Evolutionary conservation across 2,329 filamentous ascomycete species (phyloP).

Genomic region (Epichloe coenophiala): DNA sequence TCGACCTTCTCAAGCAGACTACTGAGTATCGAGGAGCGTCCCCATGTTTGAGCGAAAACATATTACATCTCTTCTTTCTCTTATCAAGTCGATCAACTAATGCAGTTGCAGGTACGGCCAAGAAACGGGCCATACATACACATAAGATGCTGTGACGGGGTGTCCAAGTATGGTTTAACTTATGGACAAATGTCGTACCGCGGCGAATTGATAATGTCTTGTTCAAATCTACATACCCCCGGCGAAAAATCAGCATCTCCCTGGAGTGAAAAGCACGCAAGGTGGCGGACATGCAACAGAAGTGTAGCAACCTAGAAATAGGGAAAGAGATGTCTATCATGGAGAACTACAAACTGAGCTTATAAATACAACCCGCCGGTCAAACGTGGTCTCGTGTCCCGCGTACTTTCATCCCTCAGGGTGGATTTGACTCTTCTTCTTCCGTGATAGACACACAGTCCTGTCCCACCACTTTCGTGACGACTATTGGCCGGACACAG

Average conservation of each 20-base stretch:
- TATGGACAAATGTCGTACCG: no score
- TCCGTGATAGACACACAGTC: slow-evolving; percentile 37
- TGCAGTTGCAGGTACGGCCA: no score
- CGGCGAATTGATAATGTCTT: no score
- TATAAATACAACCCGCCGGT: neutral
- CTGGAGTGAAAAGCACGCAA: neutral
- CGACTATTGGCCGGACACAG: slow-evolving; percentile 36
- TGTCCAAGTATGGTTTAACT: no score
- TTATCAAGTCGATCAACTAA: no score
- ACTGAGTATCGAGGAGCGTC: slow-evolving; percentile 1
- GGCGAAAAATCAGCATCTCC: no score
- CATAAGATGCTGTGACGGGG: no score
- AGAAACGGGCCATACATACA: no score
- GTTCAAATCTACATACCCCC: no score
- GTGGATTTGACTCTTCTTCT: slow-evolving; percentile 14
- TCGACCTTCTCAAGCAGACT: slow-evolving; percentile 2
- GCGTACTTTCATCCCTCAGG: neutral
- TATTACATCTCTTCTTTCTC: no score
- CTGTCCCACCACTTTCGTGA: slow-evolving; percentile 30
- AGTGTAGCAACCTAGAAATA: neutral
- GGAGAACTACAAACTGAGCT: neutral
- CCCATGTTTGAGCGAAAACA: neutral
- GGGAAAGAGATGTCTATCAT: neutral
- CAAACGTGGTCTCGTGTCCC: neutral
- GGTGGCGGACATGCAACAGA: neutral